These are phyloP conservation scores for Colletotrichum sublineola DNA, from an alignment of 2,329 filamentous ascomycete genomes.

Conservation along the genomic window DNA sequence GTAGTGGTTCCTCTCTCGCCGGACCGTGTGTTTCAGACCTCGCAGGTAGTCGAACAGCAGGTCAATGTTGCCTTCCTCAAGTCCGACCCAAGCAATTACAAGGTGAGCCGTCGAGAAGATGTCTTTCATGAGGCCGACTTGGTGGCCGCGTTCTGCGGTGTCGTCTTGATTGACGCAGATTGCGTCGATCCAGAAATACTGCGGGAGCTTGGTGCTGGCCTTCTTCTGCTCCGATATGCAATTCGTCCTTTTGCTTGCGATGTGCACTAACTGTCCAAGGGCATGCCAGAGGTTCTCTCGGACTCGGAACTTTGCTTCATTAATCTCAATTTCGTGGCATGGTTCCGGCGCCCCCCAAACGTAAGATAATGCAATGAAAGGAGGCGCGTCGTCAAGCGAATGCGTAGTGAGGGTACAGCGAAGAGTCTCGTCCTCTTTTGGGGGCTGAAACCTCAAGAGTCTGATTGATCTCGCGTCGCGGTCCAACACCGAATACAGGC, in stretches of 20 bases:
- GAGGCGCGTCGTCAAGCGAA: slow-evolving; percentile 26
- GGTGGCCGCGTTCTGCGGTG: slow-evolving; percentile 51
- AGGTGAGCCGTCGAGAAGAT: slow-evolving; percentile 52
- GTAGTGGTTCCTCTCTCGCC: slow-evolving; percentile 9
- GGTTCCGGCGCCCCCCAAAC: slow-evolving; percentile 44
- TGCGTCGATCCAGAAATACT: slow-evolving; percentile 55
- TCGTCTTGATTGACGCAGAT: slow-evolving; percentile 57
- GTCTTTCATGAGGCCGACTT: slow-evolving; percentile 55
- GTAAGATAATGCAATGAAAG: slow-evolving; percentile 46
- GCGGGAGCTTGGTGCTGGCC: background rate
- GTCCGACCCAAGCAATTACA: slow-evolving; percentile 54
- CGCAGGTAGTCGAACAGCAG: slow-evolving; percentile 14
- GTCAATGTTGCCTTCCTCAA: slow-evolving; percentile 3
- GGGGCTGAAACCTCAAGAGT: background rate
- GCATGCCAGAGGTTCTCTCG: slow-evolving; percentile 23
- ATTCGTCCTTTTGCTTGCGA: background rate
- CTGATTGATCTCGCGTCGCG: slow-evolving; percentile 11
- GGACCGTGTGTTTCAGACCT: slow-evolving; percentile 47
- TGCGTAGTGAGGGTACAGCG: background rate
- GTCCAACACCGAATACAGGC: background rate
- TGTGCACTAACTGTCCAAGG: background rate
- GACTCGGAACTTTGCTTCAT: background rate
- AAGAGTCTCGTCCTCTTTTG: background rate
- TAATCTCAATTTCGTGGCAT: background rate
- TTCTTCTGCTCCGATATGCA: slow-evolving; percentile 9